Base-by-base conservation (phyloP, 2,329 filamentous ascomycete species). In the Sporothrix sp. region DNA sequence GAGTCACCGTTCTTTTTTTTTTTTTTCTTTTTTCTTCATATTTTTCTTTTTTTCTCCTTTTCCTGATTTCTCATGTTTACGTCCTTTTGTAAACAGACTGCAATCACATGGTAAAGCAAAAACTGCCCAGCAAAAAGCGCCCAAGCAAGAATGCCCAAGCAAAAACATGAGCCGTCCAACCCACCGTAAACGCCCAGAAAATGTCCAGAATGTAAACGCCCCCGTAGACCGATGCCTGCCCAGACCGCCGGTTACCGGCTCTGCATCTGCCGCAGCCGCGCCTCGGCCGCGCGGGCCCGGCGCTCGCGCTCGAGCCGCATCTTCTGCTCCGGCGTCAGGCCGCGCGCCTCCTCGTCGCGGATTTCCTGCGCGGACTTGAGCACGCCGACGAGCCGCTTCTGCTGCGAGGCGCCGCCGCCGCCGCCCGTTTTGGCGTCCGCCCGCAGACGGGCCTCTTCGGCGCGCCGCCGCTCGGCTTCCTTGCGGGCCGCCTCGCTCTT, bases 231-330 rank as follows among this genome's bases (percentile, higher is more conserved):
- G 11, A 33, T 3, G 5, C 11, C 27, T 13, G 18, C 20, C 16
- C 23, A 45, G 7, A 6, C 8, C 8, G 27, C 16, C 16, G n/a
- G n/a, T 32, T 8, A 20, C 14, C 20, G 33, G 14, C 18, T 11
- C 16, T 20, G 11, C 39, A 36, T 39, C 33, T 36, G 75, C 67
- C 76, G 81, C 53, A 96, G 75, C 62, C 91, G 80, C 70, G 91
- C 90, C 68, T 97, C 93, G 0, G 90, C 91, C 8, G 93, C 93
- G 60, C 91, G 80, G 4, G 93, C 93, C 61, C 91, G 83, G 59
- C 89, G 75, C 68, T 98, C 93, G 58, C 93, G 74, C 65, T 97
- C 93, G 49, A 97, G 66, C 63, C 78, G 81, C 77, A 82, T 79
- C 63, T 82, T 79, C 79, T 93, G 90, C 68, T 97, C 91, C 0